A percentile compares a stretch with the other conserved stretches of the same genome.
These are phyloP conservation scores for Agrostemma githago DNA, from an alignment of 148 eudicot genomes.

Conservation along the genomic window DNA sequence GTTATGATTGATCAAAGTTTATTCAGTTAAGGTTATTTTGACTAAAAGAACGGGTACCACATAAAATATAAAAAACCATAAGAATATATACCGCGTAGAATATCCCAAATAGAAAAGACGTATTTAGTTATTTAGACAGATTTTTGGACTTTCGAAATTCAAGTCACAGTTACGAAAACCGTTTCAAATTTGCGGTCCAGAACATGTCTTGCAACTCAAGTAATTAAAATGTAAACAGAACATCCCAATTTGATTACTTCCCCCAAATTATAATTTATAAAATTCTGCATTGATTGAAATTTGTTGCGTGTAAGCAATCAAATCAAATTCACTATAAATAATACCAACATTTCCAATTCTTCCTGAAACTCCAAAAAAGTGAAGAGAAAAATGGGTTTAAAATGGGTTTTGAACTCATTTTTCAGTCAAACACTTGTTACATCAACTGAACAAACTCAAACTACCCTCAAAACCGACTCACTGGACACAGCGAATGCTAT, in stretches of 20 bases:
- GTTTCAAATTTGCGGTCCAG: too few species aligned
- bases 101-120: too few species aligned
- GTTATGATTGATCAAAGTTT: too few species aligned
- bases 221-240: conserved; percentile 8
- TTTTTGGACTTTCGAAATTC: too few species aligned
- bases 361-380: background rate
- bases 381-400: conserved; percentile 17
- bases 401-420: conserved; percentile 18
- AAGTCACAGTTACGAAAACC: too few species aligned
- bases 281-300: conserved; percentile 14
- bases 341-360: background rate
- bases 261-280: background rate
- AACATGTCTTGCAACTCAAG: conserved; percentile 21
- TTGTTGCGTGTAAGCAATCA: conserved; percentile 24
- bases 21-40: too few species aligned
- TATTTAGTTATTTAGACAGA: too few species aligned
- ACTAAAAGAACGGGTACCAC: too few species aligned
- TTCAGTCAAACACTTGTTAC: conserved; percentile 17
- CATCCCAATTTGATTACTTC: background rate
- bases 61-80: too few species aligned
- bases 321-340: conserved; percentile 19
- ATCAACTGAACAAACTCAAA: background rate
- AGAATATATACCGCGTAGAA: too few species aligned
- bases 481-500: background rate
- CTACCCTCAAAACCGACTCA: background rate